Evolutionary conservation across 768 basidiomycete genomes (phyloP), one percentile per base, ranked within the genome.

Genomic region (Rhodotorula taiwanensis): DNA sequence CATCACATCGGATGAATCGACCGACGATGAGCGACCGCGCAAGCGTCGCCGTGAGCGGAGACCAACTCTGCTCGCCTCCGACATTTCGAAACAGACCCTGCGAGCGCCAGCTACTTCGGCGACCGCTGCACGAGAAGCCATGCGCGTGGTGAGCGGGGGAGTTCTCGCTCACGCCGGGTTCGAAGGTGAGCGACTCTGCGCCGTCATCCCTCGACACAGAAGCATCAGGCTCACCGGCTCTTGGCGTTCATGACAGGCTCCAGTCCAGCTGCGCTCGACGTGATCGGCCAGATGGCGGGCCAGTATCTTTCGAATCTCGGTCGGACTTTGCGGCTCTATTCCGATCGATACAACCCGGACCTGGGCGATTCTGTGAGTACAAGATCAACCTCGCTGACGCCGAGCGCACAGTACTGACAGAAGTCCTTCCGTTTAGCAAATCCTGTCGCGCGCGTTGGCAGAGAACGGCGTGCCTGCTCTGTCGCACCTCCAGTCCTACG

Each of bases 241-340:
- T 14, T 21, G 43, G 1, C 49, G 9, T 20, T n/a, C 28, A 28
- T n/a, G 6, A n/a, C 48, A 67, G 66, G 61, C 23, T n/a, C 67
- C 33, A 59, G 57, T 28, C 57, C 52, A 18, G 61, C 51, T 21
- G 83, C 92, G 0, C 75, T 95, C 52, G 86, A 89, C 66, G 84
- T 91, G 20, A 76, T 97, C 27, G 80, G 85, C 0, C 81, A 85
- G 47, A 85, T 93, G 13, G 82, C 86, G 0, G 81, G 85, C 0
- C 88, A 93, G 70, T 94, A 89, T 75, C 73, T 97, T 8, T 74
- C 82, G 27, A 94, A 92, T 72, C 83, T 97, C 47, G 94, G 94
- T 4, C 81, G 85, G 50, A 93, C 89, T 20, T 83, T 98, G 55
- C 81, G 85, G 58, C 88, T 86, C 71, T 77, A 90, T 61, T 80